These are phyloP conservation scores for Trichothecium sympodiale DNA, from an alignment of 2,329 filamentous ascomycete genomes.

Conservation along the genomic window DNA sequence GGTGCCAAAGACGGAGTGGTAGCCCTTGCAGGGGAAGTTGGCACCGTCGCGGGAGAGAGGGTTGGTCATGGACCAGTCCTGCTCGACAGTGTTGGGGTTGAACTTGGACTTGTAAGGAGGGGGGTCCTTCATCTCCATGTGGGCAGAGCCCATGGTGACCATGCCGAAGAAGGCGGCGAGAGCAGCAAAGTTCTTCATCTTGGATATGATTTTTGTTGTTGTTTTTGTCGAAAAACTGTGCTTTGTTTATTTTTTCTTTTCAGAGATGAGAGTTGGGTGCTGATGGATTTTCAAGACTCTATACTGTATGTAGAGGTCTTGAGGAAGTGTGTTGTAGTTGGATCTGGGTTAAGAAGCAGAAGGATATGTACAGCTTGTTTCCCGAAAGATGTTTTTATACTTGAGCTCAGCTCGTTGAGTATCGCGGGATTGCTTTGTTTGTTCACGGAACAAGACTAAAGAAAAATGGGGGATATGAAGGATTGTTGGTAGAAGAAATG, in stretches of 20 bases:
- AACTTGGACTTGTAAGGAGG: constrained; percentile 40
- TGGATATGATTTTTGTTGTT: constrained; percentile 12
- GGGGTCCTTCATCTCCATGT: constrained; percentile 46
- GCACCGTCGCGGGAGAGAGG: constrained; percentile 50
- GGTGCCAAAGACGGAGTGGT: constrained; percentile 36
- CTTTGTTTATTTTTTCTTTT: neutral
- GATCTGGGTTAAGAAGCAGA: neutral
- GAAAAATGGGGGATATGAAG: too few relatives aligned
- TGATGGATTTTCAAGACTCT: neutral
- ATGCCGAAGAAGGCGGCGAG: constrained; percentile 29
- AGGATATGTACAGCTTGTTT: neutral
- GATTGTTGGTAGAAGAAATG: neutral
- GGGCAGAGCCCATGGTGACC: constrained; percentile 33
- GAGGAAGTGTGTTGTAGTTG: neutral
- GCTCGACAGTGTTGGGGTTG: constrained; percentile 36
- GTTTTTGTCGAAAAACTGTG: constrained; percentile 5
- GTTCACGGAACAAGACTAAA: constrained; percentile 3
- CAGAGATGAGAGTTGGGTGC: constrained; percentile 1
- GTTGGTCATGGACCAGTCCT: constrained; percentile 62
- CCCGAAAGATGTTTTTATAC: neutral
- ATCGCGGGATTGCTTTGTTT: neutral
- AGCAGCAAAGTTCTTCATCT: constrained; percentile 29
- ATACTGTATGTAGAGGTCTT: neutral
- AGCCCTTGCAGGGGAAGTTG: constrained; percentile 70
- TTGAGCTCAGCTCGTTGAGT: neutral